phyloP scores from a whole-genome alignment of 2,329 filamentous ascomycete species.

The Thermoascus crustaceus region DNA sequence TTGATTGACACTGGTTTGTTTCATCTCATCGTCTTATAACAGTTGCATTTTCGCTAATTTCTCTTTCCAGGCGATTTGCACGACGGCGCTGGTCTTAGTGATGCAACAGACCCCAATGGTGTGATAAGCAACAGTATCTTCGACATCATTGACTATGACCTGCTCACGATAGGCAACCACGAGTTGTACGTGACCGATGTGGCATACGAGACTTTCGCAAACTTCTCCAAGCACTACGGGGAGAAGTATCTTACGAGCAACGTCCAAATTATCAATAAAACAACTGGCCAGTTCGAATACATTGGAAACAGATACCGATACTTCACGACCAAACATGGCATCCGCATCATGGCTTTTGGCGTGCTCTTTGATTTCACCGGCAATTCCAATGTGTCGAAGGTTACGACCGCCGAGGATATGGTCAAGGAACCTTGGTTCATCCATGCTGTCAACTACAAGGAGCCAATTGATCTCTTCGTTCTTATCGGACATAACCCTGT shows the following conservation, averaged over 20 bases:
- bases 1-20: constrained; percentile 50
- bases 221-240: constrained; percentile 52
- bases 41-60: constrained; percentile 4
- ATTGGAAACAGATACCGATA: constrained; percentile 43
- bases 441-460: constrained; percentile 45
- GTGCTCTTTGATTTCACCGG: constrained; percentile 45
- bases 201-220: constrained; percentile 53
- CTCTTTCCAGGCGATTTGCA: constrained; percentile 47
- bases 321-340: constrained; percentile 41
- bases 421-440: constrained; percentile 53
- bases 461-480: constrained; percentile 56
- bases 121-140: constrained; percentile 46
- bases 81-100: constrained; percentile 56
- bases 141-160: constrained; percentile 45
- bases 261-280: constrained; percentile 41
- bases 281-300: constrained; percentile 36
- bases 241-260: constrained; percentile 48
- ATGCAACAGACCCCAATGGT: constrained; percentile 52
- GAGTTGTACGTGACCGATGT: constrained; percentile 57
- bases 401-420: constrained; percentile 47
- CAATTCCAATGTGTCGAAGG: constrained; percentile 54
- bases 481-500: constrained; percentile 58
- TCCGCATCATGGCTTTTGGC: constrained; percentile 47
- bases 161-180: constrained; percentile 54
- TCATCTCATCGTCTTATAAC: too few relatives aligned